These are phyloP conservation scores for Abrus precatorius DNA, from an alignment of 306 rosid species.

Conservation along the genomic window DNA sequence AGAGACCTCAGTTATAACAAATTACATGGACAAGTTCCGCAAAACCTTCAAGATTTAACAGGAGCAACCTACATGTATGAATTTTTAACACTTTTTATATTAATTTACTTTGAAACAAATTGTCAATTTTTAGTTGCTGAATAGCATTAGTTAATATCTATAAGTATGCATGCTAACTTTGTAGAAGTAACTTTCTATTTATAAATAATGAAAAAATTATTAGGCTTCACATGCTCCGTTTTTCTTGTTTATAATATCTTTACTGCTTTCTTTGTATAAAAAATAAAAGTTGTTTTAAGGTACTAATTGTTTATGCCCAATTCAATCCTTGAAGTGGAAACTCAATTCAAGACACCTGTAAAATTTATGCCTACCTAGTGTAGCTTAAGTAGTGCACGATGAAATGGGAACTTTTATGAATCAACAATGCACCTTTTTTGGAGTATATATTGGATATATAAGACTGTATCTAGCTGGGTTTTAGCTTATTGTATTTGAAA, in stretches of 20 bases:
- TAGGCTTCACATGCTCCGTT: constrained; percentile 1
- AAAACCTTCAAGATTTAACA: background rate
- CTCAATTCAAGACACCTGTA: constrained; percentile 51
- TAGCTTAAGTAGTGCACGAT: constrained; percentile 43
- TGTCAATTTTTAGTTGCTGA: background rate
- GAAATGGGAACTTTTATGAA: background rate
- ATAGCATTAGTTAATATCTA: background rate
- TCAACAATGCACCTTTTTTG: background rate
- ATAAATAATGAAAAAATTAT: background rate
- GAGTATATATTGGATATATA: background rate
- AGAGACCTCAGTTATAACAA: constrained; percentile 83
- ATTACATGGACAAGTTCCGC: constrained; percentile 56
- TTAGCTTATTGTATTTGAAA: too few relatives aligned
- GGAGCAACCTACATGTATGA: constrained; percentile 51
- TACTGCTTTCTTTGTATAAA: constrained; percentile 38
- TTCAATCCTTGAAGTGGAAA: constrained; percentile 7
- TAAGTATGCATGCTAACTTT: background rate
- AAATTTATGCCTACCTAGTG: background rate
- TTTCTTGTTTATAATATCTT: background rate
- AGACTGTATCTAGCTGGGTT: background rate
- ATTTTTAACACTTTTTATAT: background rate
- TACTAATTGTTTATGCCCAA: background rate
- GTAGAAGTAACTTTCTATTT: background rate
- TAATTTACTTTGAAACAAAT: background rate
- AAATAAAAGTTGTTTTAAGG: constrained; percentile 39